These are phyloP conservation scores for Suhomyces anneliseae DNA, from an alignment of 1,139 yeast genomes.

Conservation along the genomic window DNA sequence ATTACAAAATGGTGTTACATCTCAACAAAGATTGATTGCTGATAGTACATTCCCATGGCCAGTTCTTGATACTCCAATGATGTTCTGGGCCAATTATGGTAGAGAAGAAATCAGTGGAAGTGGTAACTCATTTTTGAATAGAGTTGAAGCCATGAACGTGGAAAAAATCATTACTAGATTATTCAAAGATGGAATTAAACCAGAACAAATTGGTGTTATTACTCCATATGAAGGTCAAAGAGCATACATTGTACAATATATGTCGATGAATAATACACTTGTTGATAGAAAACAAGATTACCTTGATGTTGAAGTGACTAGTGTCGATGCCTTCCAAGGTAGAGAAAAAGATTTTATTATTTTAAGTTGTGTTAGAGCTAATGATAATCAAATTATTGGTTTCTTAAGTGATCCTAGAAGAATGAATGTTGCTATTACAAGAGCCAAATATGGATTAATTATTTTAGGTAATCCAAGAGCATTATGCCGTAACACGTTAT, in stretches of 20 bases:
- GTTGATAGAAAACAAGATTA: constrained; percentile 60
- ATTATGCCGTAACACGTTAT: constrained; percentile 65
- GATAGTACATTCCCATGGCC: constrained; percentile 87
- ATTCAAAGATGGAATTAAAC: constrained; percentile 76
- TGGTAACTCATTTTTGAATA: constrained; percentile 83
- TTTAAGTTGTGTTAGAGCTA: constrained; percentile 88
- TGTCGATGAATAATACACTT: constrained; percentile 71
- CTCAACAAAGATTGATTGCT: constrained; percentile 61
- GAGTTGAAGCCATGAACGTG: constrained; percentile 90
- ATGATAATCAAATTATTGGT: constrained; percentile 80
- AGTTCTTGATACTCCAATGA: constrained; percentile 76
- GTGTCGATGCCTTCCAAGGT: constrained; percentile 96
- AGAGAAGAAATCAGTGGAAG: constrained; percentile 82
- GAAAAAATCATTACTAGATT: constrained; percentile 75
- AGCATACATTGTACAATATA: constrained; percentile 75
- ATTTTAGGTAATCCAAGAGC: constrained; percentile 85
- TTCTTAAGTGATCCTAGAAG: constrained; percentile 88
- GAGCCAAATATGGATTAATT: constrained; percentile 84
- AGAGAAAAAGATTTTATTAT: constrained; percentile 91
- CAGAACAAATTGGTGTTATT: constrained; percentile 85
- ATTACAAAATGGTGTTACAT: constrained; percentile 86
- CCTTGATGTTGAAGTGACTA: constrained; percentile 78
- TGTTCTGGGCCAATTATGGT: constrained; percentile 93
- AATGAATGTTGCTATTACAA: constrained; percentile 86
- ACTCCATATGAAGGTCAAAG: constrained; percentile 97